Evolutionary conservation across 257 asterid species (phyloP).

Genomic region (Coffea canephora): DNA sequence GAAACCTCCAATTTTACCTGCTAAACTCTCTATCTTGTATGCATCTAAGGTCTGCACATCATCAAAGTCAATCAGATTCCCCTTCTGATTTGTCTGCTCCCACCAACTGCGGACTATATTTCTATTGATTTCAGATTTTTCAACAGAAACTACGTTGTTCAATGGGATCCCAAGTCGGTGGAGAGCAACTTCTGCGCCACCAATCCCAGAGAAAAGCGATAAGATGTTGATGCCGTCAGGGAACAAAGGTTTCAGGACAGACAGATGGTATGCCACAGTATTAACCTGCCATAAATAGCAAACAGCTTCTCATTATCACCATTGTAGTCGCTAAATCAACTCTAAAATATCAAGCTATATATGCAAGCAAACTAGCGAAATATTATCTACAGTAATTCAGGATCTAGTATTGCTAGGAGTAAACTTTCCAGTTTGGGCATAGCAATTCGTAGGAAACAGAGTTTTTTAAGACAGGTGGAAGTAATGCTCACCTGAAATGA

Average conservation of each 20-base stretch:
- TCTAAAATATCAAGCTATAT: not conserved
- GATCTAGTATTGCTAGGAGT: too few species aligned
- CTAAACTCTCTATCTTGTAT: slow-evolving; percentile 32
- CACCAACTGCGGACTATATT: slow-evolving; percentile 81
- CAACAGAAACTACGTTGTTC: slow-evolving; percentile 59
- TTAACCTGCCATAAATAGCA: slow-evolving; percentile 48
- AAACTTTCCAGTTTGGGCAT: not conserved
- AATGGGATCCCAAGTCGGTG: slow-evolving; percentile 64
- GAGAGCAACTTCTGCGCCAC: slow-evolving; percentile 94
- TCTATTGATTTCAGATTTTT: slow-evolving; percentile 63
- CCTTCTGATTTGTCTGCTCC: slow-evolving; percentile 82
- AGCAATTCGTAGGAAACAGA: not conserved
- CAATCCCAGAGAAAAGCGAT: slow-evolving; percentile 90
- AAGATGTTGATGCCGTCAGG: slow-evolving; percentile 67
- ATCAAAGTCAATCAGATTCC: slow-evolving; percentile 44
- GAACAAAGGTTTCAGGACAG: slow-evolving; percentile 62
- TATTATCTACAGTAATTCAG: not conserved
- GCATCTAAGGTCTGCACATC: slow-evolving; percentile 54
- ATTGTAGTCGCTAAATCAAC: not conserved
- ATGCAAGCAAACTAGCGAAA: not conserved
- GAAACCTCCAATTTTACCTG: slow-evolving; percentile 28
- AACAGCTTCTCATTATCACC: not conserved
- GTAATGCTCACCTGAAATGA: slow-evolving; percentile 69
- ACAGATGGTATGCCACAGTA: slow-evolving; percentile 85
- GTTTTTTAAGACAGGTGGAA: slow-evolving; percentile 3